Evolutionary conservation across 2,329 filamentous ascomycete species (phyloP).

Genomic region (Lomentospora prolificans): DNA sequence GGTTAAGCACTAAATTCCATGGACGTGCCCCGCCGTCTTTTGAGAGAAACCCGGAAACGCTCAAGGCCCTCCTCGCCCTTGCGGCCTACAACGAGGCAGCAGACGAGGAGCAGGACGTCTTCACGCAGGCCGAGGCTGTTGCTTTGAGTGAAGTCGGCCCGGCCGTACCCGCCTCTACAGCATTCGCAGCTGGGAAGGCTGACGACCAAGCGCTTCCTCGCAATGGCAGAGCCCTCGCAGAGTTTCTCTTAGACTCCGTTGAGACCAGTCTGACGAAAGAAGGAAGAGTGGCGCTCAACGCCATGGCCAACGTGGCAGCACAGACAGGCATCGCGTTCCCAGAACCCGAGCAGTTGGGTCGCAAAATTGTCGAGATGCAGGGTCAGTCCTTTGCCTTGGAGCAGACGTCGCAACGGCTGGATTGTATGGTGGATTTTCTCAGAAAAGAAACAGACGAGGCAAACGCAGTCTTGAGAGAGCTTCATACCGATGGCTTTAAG

Average conservation of each 20-base stretch:
- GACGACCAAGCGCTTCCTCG: background rate
- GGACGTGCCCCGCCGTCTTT: slow-evolving; percentile 58
- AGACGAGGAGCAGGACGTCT: slow-evolving; percentile 55
- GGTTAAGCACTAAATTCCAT: slow-evolving; percentile 64
- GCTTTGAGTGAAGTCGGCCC: slow-evolving; percentile 43
- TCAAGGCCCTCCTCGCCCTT: slow-evolving; percentile 64
- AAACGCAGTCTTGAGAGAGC: slow-evolving; percentile 27
- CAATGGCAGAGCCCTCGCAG: slow-evolving; percentile 9
- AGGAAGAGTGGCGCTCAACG: slow-evolving; percentile 44
- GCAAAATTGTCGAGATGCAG: slow-evolving; percentile 46
- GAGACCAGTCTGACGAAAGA: slow-evolving; percentile 45
- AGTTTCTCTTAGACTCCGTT: slow-evolving; percentile 41
- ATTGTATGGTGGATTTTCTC: slow-evolving; percentile 46
- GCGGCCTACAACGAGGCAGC: slow-evolving; percentile 68
- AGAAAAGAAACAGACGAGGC: slow-evolving; percentile 36
- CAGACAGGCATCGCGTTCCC: slow-evolving; percentile 39
- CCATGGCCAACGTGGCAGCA: slow-evolving; percentile 43
- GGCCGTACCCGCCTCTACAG: slow-evolving; percentile 6
- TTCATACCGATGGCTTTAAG: slow-evolving; percentile 38
- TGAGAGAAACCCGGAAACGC: slow-evolving; percentile 78
- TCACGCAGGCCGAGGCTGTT: slow-evolving; percentile 48
- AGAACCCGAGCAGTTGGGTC: slow-evolving; percentile 38
- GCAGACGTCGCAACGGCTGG: slow-evolving; percentile 44
- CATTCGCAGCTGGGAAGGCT: background rate
- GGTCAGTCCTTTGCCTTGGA: slow-evolving; percentile 42